Evolutionary conservation across 176 grass and related monocot genomes (phyloP), one percentile per base, ranked within the genome.

Genomic region (Aegilops sharonensis): DNA sequence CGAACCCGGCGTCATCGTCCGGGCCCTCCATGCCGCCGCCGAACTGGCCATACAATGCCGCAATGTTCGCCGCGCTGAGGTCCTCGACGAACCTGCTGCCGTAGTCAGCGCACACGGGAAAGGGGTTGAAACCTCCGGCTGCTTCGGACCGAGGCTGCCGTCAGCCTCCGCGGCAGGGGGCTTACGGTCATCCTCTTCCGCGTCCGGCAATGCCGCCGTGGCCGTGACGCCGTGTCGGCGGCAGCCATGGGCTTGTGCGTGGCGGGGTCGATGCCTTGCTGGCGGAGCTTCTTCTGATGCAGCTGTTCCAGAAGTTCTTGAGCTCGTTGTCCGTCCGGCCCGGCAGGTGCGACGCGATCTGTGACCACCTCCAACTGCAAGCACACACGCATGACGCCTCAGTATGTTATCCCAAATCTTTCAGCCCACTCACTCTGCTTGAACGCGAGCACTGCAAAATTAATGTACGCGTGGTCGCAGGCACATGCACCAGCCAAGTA

Each of bases 281-380:
- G 91, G 39, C 84, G 84, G 47, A 95, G 93, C 89, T 93, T 95
- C 89, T 95, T 95, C 89, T 95, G 37, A 95, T 82, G 72, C 89
- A 83, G 64, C 91, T 93, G 45, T 91, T 95, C 93, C 91, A 95
- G 70, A 91, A 95, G 89, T 93, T 95, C 83, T 95, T 95, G 66
- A 95, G 93, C 81, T 95, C 93, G 85, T 95, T 95, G 64, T 95
- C 93, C 15, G 93, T 95, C 88, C 93, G 77, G 72, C 91, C 91
- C 48, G 91, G 93, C 89, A 95, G 76, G 23, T 93, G 86, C 65
- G 89, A 84, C 57, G 84, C 84, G 52, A 95, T 95, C 81, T 95
- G 93, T 3, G 93, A 93, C 93, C 93, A 93, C 72, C 91, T 95
- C 84, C 37, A 82, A 2, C 89, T 95, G 89, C 37, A 82, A 2